Evolutionary conservation across 2,329 filamentous ascomycete genomes (phyloP).

Genomic region (Aureobasidium sp.): DNA sequence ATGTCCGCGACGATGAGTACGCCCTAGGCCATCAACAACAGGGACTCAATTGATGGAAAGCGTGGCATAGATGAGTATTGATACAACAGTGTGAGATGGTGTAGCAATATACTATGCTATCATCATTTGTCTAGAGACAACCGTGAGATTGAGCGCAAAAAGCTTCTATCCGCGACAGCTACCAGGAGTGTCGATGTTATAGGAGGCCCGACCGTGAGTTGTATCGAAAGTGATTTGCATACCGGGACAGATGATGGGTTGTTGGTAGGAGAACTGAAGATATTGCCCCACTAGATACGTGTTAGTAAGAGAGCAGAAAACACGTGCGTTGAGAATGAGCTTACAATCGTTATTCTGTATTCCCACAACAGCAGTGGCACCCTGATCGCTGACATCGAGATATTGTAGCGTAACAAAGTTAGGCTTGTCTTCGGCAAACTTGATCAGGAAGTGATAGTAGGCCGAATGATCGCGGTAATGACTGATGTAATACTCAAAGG

Average conservation of each 20-base stretch:
- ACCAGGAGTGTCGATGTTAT: background rate
- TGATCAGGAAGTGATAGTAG: conserved; percentile 28
- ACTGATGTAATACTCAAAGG: conserved; percentile 26
- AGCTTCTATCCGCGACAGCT: background rate
- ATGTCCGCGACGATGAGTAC: no score
- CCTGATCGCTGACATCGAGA: conserved; percentile 23
- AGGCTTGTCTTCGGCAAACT: conserved; percentile 2
- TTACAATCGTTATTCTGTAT: no score
- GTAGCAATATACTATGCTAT: no score
- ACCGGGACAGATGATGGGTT: conserved; percentile 19
- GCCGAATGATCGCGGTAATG: conserved; percentile 7
- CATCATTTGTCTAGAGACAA: no score
- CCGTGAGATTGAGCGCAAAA: no score
- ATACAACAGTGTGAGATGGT: no score
- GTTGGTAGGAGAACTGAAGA: conserved; percentile 18
- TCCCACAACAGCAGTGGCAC: conserved; percentile 21
- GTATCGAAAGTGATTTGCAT: conserved; percentile 11
- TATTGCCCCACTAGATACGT: background rate
- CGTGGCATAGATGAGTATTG: no score
- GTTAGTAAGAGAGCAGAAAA: background rate
- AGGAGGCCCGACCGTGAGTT: background rate
- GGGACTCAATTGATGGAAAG: no score
- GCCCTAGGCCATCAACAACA: no score
- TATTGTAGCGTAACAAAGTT: conserved; percentile 23
- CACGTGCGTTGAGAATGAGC: no score